Percentiles rank a stretch among this genome's conserved stretches.
Conservation (phyloP, 2,329 filamentous ascomycete species). For the Penicillium sp. region DNA sequence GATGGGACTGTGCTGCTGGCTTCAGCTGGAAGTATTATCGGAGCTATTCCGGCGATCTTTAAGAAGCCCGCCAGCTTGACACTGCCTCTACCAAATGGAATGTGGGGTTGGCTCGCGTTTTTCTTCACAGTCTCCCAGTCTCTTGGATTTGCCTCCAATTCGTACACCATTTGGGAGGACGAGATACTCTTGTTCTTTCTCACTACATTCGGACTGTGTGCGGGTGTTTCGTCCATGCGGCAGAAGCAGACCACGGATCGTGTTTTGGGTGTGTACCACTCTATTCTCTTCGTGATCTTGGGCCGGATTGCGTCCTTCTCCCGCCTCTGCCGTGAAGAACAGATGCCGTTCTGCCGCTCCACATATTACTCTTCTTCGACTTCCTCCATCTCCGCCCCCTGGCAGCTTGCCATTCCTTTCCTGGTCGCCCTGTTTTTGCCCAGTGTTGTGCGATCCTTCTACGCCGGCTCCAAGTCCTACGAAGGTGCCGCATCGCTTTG, state of each 20-base stretch:
- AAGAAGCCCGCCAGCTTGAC: constrained; percentile 41
- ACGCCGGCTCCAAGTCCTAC: constrained; percentile 78
- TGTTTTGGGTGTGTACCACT: constrained; percentile 78
- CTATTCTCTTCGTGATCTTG: constrained; percentile 75
- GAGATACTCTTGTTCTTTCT: constrained; percentile 91
- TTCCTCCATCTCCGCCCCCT: constrained; percentile 87
- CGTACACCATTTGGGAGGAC: constrained; percentile 98
- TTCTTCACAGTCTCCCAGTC: constrained; percentile 83
- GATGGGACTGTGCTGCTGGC: constrained; percentile 42
- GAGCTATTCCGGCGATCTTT: constrained; percentile 42
- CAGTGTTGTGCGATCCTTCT: constrained; percentile 77
- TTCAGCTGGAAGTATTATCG: constrained; percentile 48
- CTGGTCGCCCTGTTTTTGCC: constrained; percentile 70
- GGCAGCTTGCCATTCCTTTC: constrained; percentile 82
- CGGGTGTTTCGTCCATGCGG: constrained; percentile 71
- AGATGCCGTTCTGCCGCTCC: constrained; percentile 94
- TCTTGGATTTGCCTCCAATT: constrained; percentile 94
- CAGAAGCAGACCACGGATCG: constrained; percentile 66
- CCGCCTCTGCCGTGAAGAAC: constrained; percentile 91
- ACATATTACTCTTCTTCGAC: constrained; percentile 92
- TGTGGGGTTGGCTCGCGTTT: constrained; percentile 86
- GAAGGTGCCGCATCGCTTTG: constrained; percentile 81
- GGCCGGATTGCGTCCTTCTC: constrained; percentile 81
- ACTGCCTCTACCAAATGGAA: constrained; percentile 64
- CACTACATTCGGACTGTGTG: constrained; percentile 77